Base-by-base conservation (phyloP, 805 yeast genomes). In the Metschnikowia corniflorae region DNA sequence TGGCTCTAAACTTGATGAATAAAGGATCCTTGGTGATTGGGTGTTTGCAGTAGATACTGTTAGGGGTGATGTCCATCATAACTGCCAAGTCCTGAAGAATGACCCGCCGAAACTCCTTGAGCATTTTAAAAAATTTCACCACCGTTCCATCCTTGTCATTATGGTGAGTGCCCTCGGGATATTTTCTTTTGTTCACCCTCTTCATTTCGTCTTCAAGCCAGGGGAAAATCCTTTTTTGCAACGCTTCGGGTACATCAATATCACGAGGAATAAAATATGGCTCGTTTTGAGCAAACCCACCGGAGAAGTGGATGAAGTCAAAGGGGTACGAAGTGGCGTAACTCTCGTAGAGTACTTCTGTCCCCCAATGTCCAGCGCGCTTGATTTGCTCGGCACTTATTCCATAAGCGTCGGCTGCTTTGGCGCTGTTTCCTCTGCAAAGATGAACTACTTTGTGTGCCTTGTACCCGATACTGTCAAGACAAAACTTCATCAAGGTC, bases 81-180 rank as follows among this genome's bases (percentile, higher is more conserved):
- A 38, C 14, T 9, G 38, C 38, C 32, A 38, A 38, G 16, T 38
- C 42, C 16, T 38, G 42, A 17, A 38, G 16, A 14, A 38, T 38
- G 15, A 29, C 19, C 9, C 26, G 20, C 25, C 42, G 19, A 29
- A 33, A 29, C 14, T 13, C 26, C 15, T 30, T 25, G 24, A 38
- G 37, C 34, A 33, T 33, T 4, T 26, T 13, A 14, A 37, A 33
- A 26, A 32, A 32, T 16, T n/a, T 3, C 8, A 16, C 8, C 1
- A 16, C 25, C 2, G 27, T 13, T 3, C 21, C 33, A n/a, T 24
- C 28, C 18, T 8, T 17, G 14, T 21, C n/a, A n/a, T 21, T n/a
- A n/a, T n/a, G n/a, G 10, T 26, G 13, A 7, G 7, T 4, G 10
- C 13, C 13, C 8, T 8, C 10, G 2, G 9, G 31, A n/a, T 31